These are phyloP conservation scores for Acanthamoeba castellanii DNA, from an alignment of 208 protist genomes.

Conservation along the genomic window DNA sequence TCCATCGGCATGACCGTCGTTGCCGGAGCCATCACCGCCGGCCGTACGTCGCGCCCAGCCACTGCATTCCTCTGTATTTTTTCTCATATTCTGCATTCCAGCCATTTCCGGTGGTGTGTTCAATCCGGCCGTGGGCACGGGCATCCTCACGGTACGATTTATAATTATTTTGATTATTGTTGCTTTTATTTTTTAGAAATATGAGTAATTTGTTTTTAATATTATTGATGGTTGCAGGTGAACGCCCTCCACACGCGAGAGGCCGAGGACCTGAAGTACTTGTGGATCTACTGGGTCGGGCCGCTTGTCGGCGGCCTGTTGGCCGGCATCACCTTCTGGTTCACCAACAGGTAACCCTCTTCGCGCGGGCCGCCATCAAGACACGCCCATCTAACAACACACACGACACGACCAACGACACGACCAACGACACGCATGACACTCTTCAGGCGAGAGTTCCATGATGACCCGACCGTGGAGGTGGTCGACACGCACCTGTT, in stretches of 20 bases:
- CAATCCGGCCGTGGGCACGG: conserved; percentile 63
- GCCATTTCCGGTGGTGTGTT: conserved; percentile 60
- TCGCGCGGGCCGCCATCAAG: background rate
- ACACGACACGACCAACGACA: too few species aligned
- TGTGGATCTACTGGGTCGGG: conserved; percentile 67
- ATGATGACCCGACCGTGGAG: background rate
- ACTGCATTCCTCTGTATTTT: background rate
- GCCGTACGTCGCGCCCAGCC: background rate
- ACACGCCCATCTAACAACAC: too few species aligned
- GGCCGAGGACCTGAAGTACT: background rate
- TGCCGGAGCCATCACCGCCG: conserved; percentile 42
- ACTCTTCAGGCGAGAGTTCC: conserved; percentile 50
- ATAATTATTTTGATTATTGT: background rate
- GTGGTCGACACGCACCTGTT: background rate
- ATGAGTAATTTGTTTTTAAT: too few species aligned
- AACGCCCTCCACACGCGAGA: conserved; percentile 17
- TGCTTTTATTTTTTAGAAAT: too few species aligned
- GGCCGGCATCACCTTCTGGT: conserved; percentile 31
- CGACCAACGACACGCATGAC: too few species aligned
- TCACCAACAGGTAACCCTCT: conserved; percentile 39
- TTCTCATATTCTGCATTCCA: background rate
- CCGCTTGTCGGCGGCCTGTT: conserved; percentile 8
- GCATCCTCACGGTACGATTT: background rate
- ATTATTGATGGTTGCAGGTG: background rate
- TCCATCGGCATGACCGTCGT: conserved; percentile 55